A percentile compares a stretch with the other conserved stretches of the same genome.
Conservation (phyloP, 2,329 filamentous ascomycete species). For the Penicillium sp. region DNA sequence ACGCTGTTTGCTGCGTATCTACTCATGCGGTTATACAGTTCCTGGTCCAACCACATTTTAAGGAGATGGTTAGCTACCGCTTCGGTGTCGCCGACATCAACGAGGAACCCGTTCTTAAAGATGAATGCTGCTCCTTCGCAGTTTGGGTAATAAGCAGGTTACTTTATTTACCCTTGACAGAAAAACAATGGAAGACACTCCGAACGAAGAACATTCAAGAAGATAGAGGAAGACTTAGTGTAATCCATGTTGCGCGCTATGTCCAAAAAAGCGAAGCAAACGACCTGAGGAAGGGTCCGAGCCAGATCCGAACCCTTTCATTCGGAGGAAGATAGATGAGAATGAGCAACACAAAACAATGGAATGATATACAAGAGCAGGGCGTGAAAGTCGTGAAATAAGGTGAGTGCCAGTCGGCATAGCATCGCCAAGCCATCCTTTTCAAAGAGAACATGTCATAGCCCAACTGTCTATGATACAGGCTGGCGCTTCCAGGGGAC, state of each 20-base stretch:
- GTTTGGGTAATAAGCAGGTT: too few relatives aligned
- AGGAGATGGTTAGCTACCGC: too few relatives aligned
- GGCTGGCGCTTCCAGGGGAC: constrained; percentile 47
- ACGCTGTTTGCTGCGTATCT: too few relatives aligned
- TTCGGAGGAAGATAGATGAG: neutral
- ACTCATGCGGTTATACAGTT: too few relatives aligned
- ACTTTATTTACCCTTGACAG: too few relatives aligned
- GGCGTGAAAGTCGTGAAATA: neutral
- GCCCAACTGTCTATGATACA: constrained; percentile 1
- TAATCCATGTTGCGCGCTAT: neutral
- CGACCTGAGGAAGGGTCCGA: neutral
- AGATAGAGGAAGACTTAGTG: neutral
- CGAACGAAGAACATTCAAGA: too few relatives aligned
- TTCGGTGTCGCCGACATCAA: too few relatives aligned
- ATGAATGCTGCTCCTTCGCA: too few relatives aligned
- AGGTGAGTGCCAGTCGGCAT: neutral
- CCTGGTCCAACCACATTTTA: too few relatives aligned
- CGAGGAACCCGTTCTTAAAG: too few relatives aligned
- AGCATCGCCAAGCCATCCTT: neutral
- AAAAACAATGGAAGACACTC: too few relatives aligned
- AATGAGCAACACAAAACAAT: neutral
- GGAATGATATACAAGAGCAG: constrained; percentile 1
- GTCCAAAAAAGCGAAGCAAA: neutral
- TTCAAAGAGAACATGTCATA: neutral
- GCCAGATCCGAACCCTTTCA: neutral